Base-by-base conservation (phyloP, 1,139 yeast species). In the Geotrichum carabidarum region DNA sequence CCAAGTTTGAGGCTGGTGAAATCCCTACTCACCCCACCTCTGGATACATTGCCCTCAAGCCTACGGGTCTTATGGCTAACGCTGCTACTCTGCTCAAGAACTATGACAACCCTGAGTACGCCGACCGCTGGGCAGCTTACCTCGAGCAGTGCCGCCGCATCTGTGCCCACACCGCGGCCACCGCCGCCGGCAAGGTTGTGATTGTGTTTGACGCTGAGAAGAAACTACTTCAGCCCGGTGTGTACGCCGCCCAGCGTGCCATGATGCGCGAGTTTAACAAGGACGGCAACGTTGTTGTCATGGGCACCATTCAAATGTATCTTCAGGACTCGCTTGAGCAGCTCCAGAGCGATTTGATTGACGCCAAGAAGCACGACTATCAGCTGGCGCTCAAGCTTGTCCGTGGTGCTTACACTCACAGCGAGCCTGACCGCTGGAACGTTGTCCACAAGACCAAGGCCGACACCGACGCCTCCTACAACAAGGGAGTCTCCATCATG, bases 371-470 rank as follows among this genome's bases (percentile, higher is more conserved):
- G 57, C 78, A 79, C 58, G 67, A 65, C 48, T 91, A 90, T 71
- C 80, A 86, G 66, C 73, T 90, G 59, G 98, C 96, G 18, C 77
- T 90, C 74, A 93, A 93, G 71, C 78, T 93, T 55, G 99, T 93
- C n/a, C 82, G 99, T 70, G 99, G 99, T 60, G 99, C 99, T 7
- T 93, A 93, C 74, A 82, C 91, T 60, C 97, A 91, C 69, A 82
- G 95, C 2, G 98, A 93, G 73, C 80, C 85, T 44, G 76, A 85
- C 61, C 78, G 97, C 65, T 61, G 69, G 53, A 62, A 71, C 12
- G 83, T 88, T 38, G 87, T 93, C 60, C 94, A 85, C 72, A 75
- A 77, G 62, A 80, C 88, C 47, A 90, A 91, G 71, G 78, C 76
- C 58, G 91, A 81, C 59, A 79, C 96, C n/a, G 97, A 90, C 67